Percentiles rank a stretch among this genome's conserved stretches.
Conservation (phyloP, 148 eudicot species). For the Rhododendron kiyosumense region DNA sequence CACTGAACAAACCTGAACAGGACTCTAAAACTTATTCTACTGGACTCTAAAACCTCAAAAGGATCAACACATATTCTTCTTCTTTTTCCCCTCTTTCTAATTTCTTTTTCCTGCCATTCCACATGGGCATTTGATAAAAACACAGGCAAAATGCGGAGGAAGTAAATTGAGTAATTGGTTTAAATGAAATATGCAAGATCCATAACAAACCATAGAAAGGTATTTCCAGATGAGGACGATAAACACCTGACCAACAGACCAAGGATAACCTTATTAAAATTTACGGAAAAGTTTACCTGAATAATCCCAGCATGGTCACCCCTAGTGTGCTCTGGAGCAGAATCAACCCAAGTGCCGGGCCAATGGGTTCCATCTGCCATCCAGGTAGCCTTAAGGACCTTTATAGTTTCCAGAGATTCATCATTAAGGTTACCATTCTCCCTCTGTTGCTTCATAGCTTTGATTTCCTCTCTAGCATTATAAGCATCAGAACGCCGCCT, state of each 20-base stretch:
- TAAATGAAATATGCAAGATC: background rate
- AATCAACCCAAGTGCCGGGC: constrained; percentile 84
- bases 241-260: background rate
- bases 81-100: background rate
- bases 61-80: background rate
- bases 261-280: background rate
- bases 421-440: constrained; percentile 46
- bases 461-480: constrained; percentile 84
- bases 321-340: constrained; percentile 66
- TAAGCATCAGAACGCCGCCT: constrained; percentile 88
- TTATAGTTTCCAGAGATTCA: constrained; percentile 52
- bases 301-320: constrained; percentile 97
- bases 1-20: background rate
- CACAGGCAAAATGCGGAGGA: background rate
- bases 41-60: background rate
- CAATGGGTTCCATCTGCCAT: constrained; percentile 96
- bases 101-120: background rate
- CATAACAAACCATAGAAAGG: background rate
- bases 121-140: background rate
- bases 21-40: background rate
- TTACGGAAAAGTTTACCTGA: constrained; percentile 45
- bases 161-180: background rate
- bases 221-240: background rate
- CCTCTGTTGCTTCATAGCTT: constrained; percentile 73
- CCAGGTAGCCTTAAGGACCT: constrained; percentile 77